These are phyloP conservation scores for Trametes villosa DNA, from an alignment of 768 basidiomycete species.

Conservation along the genomic window DNA sequence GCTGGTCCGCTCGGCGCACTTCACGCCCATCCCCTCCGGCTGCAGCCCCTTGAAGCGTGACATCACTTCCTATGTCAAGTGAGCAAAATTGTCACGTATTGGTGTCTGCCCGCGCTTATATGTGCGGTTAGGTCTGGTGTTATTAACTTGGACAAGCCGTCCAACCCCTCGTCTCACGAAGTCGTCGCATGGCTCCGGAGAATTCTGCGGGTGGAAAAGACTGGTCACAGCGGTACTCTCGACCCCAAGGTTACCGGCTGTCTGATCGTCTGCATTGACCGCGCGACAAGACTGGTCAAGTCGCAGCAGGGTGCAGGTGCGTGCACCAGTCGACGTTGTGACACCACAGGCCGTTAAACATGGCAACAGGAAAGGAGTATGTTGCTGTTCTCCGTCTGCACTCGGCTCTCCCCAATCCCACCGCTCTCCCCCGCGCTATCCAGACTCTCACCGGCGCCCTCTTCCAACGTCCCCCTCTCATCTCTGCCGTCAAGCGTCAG, in stretches of 20 bases:
- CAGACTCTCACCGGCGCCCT: slow-evolving; percentile 97
- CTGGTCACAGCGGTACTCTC: slow-evolving; percentile 97
- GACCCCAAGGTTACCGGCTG: slow-evolving; percentile 99
- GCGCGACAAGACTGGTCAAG: slow-evolving; percentile 96
- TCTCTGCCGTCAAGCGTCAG: slow-evolving; percentile 98
- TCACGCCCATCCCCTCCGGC: slow-evolving; percentile 95
- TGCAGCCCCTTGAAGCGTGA: slow-evolving; percentile 96
- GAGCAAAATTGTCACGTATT: slow-evolving; percentile 17
- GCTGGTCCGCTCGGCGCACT: slow-evolving; percentile 92
- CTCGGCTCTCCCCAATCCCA: slow-evolving; percentile 76
- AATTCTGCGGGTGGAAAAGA: slow-evolving; percentile 97
- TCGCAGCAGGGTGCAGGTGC: slow-evolving; percentile 96
- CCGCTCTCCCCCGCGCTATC: slow-evolving; percentile 88
- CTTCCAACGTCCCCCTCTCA: slow-evolving; percentile 98
- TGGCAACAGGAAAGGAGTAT: slow-evolving; percentile 86
- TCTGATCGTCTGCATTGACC: slow-evolving; percentile 98
- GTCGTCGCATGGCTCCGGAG: slow-evolving; percentile 98
- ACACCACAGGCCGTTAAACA: neutral
- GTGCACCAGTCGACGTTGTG: slow-evolving; percentile 27
- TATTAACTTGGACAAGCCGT: slow-evolving; percentile 99
- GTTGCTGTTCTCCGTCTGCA: slow-evolving; percentile 96
- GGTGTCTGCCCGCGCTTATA: neutral
- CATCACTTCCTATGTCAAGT: slow-evolving; percentile 90
- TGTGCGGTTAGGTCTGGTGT: slow-evolving; percentile 82
- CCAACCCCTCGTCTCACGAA: slow-evolving; percentile 98